Evolutionary conservation across 345 rosid genomes (phyloP), one percentile per base, ranked within the genome.

Genomic region (Erodium maritimum): DNA sequence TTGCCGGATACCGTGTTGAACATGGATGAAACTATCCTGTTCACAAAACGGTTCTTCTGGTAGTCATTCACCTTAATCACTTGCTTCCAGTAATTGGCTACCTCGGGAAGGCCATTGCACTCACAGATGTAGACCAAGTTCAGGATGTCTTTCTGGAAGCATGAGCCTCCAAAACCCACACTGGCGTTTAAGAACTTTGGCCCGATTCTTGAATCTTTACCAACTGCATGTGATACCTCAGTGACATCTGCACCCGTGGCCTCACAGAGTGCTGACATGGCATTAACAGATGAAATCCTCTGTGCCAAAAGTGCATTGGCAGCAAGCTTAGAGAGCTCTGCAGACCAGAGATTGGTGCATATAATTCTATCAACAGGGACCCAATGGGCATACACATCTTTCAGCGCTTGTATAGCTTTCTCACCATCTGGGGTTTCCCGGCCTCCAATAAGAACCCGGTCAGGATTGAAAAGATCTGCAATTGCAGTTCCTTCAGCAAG

Each of bases 401-500:
- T 88, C 69, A 88, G 52, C 5, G 87, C 79, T 60, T 83, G 65
- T 45, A 82, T 68, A 0, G 94, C 96, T 73, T 76, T 76, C 33
- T 71, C 75, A 21, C 94, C 96, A 22, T 73, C 80, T 0, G 84
- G 72, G 17, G 94, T 86, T 73, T 86, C 94, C 62, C 94, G 71
- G 2, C 96, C 94, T 24, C 96, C 94, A 10, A 88, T 86, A 17
- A 88, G 94, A 19, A 86, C 94, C 37, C 94, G 71, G 63, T 88
- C 96, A 0, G 96, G 96, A 11, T 69, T 75, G 20, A 83, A 62
- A 51, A 88, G 82, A 67, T 88, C 96, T 42, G 61, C 75, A 18
- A 86, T 76, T 21, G 96, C 94, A 23, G 96, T 88, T 54, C 96
- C 94, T 67, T 88, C 96, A 0, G 93, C 96, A 19, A 88, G 89